These are phyloP conservation scores for Bipolaris oryzae DNA, from an alignment of 2,329 filamentous ascomycete genomes.

Conservation along the genomic window DNA sequence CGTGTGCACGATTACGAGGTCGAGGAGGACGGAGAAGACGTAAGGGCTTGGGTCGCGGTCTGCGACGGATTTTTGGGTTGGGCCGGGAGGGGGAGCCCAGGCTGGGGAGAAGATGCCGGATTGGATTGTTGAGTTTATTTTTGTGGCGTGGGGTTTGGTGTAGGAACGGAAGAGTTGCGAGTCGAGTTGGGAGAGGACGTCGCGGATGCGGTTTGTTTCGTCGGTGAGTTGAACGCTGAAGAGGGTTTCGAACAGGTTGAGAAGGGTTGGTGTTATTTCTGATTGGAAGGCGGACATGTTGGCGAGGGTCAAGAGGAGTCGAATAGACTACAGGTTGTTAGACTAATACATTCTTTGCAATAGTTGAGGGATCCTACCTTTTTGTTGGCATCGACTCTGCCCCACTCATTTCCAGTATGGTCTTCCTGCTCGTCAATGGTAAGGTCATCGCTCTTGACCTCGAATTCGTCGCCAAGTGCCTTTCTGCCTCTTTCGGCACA, in stretches of 20 bases:
- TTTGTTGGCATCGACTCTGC: conserved; percentile 44
- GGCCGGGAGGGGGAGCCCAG: conserved; percentile 69
- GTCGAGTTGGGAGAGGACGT: conserved; percentile 90
- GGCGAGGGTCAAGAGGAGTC: conserved; percentile 90
- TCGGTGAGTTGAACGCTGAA: conserved; percentile 95
- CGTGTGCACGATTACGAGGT: conserved; percentile 87
- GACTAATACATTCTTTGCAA: neutral
- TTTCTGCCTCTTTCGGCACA: conserved; percentile 81
- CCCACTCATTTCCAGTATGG: conserved; percentile 33
- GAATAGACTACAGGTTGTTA: conserved; percentile 69
- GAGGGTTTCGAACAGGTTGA: conserved; percentile 88
- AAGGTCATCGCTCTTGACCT: conserved; percentile 59
- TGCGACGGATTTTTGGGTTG: conserved; percentile 32
- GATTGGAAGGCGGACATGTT: conserved; percentile 85
- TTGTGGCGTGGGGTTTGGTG: conserved; percentile 65
- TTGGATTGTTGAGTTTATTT: conserved; percentile 71
- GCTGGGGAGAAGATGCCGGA: conserved; percentile 71
- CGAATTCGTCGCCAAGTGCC: conserved; percentile 63
- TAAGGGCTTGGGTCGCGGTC: conserved; percentile 84
- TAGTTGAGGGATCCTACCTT: conserved; percentile 32
- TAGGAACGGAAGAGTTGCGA: conserved; percentile 90
- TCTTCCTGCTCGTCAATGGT: conserved; percentile 43
- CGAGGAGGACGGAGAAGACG: conserved; percentile 84
- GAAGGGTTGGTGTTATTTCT: conserved; percentile 84
- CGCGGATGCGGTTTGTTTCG: conserved; percentile 87